Conservation (phyloP, 208 protist species). For the Wallacemonas collosoma region DNA sequence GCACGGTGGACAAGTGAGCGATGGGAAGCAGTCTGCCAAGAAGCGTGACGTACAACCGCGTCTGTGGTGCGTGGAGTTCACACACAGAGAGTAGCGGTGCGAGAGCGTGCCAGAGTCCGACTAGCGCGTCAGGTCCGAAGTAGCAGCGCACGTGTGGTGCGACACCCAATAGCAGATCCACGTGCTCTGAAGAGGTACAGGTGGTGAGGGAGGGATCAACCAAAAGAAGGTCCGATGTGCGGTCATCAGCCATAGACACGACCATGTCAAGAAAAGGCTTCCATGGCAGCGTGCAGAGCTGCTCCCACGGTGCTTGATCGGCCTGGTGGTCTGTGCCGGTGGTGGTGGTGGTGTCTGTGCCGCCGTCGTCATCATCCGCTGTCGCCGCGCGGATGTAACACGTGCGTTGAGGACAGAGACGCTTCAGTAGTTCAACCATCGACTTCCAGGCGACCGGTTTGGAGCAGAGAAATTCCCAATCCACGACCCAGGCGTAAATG, state of each 20-base stretch:
- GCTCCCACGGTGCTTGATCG: background rate
- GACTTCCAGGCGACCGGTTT: conserved; percentile 36
- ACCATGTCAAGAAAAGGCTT: conserved; percentile 53
- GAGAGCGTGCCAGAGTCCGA: background rate
- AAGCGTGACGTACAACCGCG: background rate
- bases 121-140: conserved; percentile 2
- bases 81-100: background rate
- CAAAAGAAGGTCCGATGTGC: background rate
- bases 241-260: conserved; percentile 5
- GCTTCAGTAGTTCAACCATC: conserved; percentile 43
- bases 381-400: background rate
- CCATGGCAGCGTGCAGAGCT: conserved; percentile 62
- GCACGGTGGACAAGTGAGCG: background rate
- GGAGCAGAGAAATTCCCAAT: conserved; percentile 51
- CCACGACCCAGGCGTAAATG: conserved; percentile 66
- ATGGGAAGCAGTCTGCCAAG: background rate
- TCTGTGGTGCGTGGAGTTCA: background rate
- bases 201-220: too few species aligned
- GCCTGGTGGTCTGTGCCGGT: background rate
- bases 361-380: background rate
- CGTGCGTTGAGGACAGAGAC: background rate
- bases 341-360: background rate
- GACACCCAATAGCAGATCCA: background rate
- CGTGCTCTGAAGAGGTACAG: too few species aligned
- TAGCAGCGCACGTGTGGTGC: background rate